A percentile compares a stretch with the other conserved stretches of the same genome.
Evolutionary conservation across 352 stramenopile genomes (phyloP).

Genomic region (Pythium folliculosum): DNA sequence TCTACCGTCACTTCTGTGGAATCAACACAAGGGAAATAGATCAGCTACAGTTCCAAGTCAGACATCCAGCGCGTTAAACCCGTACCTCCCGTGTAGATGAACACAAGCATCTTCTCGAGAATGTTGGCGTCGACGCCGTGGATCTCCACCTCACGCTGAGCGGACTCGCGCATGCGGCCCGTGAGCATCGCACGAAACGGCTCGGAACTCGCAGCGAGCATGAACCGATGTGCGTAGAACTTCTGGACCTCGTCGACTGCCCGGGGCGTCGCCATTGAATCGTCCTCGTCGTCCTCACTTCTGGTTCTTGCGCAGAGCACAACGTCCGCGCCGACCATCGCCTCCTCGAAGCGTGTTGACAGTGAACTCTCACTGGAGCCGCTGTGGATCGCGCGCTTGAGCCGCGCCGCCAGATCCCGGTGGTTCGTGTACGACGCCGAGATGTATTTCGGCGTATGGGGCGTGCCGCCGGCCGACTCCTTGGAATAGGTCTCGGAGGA

Average conservation of each 20-base stretch:
- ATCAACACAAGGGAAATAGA: neutral
- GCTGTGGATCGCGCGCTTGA: conserved; percentile 53
- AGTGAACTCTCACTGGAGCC: conserved; percentile 23
- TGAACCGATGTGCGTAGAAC: conserved; percentile 82
- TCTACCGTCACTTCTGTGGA: conserved; percentile 65
- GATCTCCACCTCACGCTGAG: conserved; percentile 69
- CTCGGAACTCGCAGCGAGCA: conserved; percentile 81
- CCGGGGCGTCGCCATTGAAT: neutral
- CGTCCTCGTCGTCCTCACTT: conserved; percentile 4
- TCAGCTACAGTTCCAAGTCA: neutral
- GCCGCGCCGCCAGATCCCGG: conserved; percentile 53
- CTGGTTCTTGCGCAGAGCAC: conserved; percentile 57
- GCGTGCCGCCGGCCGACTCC: conserved; percentile 14
- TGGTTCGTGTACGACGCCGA: conserved; percentile 61
- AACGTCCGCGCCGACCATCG: conserved; percentile 69
- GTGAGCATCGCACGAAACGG: conserved; percentile 86
- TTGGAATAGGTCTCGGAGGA: conserved; percentile 51
- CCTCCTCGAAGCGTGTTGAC: conserved; percentile 45
- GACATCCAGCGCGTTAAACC: neutral
- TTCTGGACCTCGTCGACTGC: conserved; percentile 22
- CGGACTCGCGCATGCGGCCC: conserved; percentile 75
- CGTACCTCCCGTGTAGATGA: conserved; percentile 81
- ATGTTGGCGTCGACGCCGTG: conserved; percentile 59
- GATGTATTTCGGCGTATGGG: conserved; percentile 36
- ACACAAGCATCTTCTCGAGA: conserved; percentile 83